Conservation (phyloP, 2,329 filamentous ascomycete genomes). For the Trichoderma sp. region DNA sequence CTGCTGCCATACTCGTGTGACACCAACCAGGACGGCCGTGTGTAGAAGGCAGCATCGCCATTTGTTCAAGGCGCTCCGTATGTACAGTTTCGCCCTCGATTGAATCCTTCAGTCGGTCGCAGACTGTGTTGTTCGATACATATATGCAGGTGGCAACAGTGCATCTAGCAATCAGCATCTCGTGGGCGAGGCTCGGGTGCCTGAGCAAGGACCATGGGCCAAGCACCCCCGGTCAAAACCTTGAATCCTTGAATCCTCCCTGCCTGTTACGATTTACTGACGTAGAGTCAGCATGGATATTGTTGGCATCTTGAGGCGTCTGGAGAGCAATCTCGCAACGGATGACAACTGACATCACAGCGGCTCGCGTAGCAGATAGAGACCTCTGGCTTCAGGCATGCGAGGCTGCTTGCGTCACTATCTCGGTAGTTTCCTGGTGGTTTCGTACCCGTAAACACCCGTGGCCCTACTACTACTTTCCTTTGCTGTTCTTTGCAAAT, state of each 20-base stretch:
- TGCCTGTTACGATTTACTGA: not conserved
- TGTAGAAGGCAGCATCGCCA: too few relatives aligned
- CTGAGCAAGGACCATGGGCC: not conserved
- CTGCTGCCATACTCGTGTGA: not conserved
- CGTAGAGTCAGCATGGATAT: not conserved
- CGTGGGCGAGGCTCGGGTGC: not conserved
- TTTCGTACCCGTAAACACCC: too few relatives aligned
- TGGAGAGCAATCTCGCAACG: not conserved
- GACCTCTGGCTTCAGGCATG: too few relatives aligned
- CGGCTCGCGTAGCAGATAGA: too few relatives aligned
- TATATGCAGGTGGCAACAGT: conserved; percentile 2
- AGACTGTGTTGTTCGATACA: not conserved
- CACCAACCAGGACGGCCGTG: too few relatives aligned
- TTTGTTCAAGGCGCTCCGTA: too few relatives aligned
- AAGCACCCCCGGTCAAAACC: conserved; percentile 13
- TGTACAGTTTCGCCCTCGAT: not conserved
- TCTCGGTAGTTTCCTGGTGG: too few relatives aligned
- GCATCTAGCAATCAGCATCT: not conserved
- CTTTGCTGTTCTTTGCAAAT: too few relatives aligned
- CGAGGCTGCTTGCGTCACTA: too few relatives aligned
- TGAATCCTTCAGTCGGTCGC: too few relatives aligned
- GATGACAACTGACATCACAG: not conserved
- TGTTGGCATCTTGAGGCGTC: not conserved
- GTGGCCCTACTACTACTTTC: too few relatives aligned
- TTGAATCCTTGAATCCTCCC: not conserved